Evolutionary conservation across 2,329 filamentous ascomycete species (phyloP).

Genomic region (Biscogniauxia sp.): DNA sequence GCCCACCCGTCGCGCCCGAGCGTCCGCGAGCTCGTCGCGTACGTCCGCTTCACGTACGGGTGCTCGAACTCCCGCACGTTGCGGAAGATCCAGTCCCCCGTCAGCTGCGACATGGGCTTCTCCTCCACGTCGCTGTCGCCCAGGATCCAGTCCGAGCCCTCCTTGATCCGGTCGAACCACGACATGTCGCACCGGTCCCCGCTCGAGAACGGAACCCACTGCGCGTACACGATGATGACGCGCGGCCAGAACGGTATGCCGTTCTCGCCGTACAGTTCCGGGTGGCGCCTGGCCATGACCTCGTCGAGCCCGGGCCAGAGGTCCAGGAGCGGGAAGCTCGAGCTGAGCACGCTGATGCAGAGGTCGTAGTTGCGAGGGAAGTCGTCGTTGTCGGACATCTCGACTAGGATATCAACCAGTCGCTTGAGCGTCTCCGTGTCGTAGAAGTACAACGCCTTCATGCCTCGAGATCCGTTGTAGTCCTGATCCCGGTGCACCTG

Average conservation of each 20-base stretch:
- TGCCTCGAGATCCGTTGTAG: slow-evolving; percentile 39
- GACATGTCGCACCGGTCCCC: slow-evolving; percentile 35
- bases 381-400: slow-evolving; percentile 42
- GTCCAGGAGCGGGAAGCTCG: slow-evolving; percentile 36
- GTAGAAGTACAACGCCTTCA: slow-evolving; percentile 44
- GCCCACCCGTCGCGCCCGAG: slow-evolving; percentile 40
- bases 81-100: slow-evolving; percentile 45
- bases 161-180: slow-evolving; percentile 32
- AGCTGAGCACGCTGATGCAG: slow-evolving; percentile 46
- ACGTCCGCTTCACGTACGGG: slow-evolving; percentile 48
- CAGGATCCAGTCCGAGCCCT: slow-evolving; percentile 39
- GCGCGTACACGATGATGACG: slow-evolving; percentile 45
- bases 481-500: slow-evolving; percentile 39
- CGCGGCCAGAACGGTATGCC: slow-evolving; percentile 38
- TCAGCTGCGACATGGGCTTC: slow-evolving; percentile 45
- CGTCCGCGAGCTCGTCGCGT: slow-evolving; percentile 41
- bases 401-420: slow-evolving; percentile 39
- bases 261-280: slow-evolving; percentile 36
- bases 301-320: slow-evolving; percentile 35
- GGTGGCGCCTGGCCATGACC: slow-evolving; percentile 35
- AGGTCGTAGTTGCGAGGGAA: slow-evolving; percentile 47
- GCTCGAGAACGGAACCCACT: slow-evolving; percentile 43
- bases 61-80: slow-evolving; percentile 46
- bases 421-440: slow-evolving; percentile 35
- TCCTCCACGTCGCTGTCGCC: slow-evolving; percentile 33